Base-by-base conservation (phyloP, 768 basidiomycete species). In the Boletus coccyginus region DNA sequence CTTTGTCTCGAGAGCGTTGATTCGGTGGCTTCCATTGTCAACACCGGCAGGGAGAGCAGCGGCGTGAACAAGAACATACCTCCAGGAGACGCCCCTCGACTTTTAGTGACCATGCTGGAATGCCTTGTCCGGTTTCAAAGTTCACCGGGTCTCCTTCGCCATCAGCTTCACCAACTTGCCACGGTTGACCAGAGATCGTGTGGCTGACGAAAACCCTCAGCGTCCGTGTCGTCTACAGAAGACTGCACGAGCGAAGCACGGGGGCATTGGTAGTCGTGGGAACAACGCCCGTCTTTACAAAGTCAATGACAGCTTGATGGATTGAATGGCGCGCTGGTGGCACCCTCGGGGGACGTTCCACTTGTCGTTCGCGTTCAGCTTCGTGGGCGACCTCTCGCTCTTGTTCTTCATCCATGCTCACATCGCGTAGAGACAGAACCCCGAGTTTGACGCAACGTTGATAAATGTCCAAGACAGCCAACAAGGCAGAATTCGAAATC, bases 31-130 rank as follows among this genome's bases (percentile, higher is more conserved):
- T 7, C 1, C 43, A 2, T 45, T 3, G 10, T 54, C 9, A 53
- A 32, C 13, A 49, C 35, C 42, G 10, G 27, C 14, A 11, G 17
- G 6, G 2, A 48, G 14, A 40, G 7, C 32, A 8, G 24, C 21
- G 21, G 5, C 6, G 9, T 9, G 38, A 45, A 8, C 21, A 5
- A 41, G 44, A 4, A 74, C 82, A 50, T 56, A 87, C 90, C 81
- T 91, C 90, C 7, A 98, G 75, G 52, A 98, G 68, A 46, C 94
- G 80, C 2, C 94, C 94, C 62, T 98, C 95, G 40, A 97, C 80
- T 68, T 84, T 89, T 55, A 98, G 77, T 38, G 83, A 79, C 93
- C 93, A 98, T 0, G 92, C 90, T 5, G 94, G 91, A 43, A 95
- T 88, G 2, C 90, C 90, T 63, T 92, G 87, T 11, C 93, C 94